A percentile compares a stretch with the other conserved stretches of the same genome.
These are phyloP conservation scores for Pseudogymnoascus sp. DNA, from an alignment of 2,329 filamentous ascomycete genomes.

Conservation along the genomic window DNA sequence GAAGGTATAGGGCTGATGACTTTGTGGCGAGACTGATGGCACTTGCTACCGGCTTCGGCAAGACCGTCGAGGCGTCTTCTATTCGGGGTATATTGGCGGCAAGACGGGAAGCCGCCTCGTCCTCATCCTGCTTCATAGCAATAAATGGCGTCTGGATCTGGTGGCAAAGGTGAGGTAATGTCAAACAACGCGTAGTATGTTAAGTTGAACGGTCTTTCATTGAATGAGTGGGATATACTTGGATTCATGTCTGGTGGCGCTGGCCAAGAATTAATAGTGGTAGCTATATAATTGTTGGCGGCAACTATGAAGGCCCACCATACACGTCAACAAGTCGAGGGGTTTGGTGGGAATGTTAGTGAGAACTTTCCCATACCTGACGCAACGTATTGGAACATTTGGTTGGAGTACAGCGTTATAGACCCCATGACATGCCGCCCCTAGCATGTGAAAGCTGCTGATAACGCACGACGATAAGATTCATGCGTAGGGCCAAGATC, in stretches of 20 bases:
- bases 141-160: background rate
- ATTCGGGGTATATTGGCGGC: background rate
- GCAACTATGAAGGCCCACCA: conserved; percentile 5
- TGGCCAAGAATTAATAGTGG: conserved; percentile 3
- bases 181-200: background rate
- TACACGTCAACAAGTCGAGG: background rate
- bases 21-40: conserved; percentile 52
- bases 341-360: background rate
- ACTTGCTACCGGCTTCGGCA: conserved; percentile 48
- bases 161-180: background rate
- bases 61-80: conserved; percentile 36
- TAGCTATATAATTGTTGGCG: conserved; percentile 5
- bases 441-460: conserved; percentile 7
- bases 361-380: conserved; percentile 8
- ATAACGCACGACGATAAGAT: conserved; percentile 8
- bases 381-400: conserved; percentile 1
- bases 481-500: background rate
- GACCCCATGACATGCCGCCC: background rate
- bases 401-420: background rate
- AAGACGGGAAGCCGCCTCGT: conserved; percentile 12
- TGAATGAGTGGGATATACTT: background rate
- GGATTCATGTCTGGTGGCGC: background rate
- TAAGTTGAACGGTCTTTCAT: background rate
- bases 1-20: conserved; percentile 44
- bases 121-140: conserved; percentile 23